Base-by-base conservation (phyloP, 306 rosid genomes). In the Corylus heterophylla region DNA sequence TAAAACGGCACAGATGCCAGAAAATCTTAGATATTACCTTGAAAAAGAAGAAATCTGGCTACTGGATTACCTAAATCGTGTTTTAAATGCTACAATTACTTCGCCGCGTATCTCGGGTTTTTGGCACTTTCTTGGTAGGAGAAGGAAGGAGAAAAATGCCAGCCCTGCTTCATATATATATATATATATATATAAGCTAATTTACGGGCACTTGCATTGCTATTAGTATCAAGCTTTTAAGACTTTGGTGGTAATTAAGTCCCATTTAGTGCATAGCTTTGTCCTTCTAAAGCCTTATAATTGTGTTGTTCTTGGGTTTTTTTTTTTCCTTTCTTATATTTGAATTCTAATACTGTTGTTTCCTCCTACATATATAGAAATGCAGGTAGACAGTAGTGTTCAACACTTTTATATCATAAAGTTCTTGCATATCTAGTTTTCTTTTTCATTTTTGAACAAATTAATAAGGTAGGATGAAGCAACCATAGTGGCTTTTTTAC, bases 151-250 rank as follows among this genome's bases (percentile, higher is more conserved):
- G 35, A 54, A 13, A 67, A 55, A 18, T 27, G 39, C 47, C 47
- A 76, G 52, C 31, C 74, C 69, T 69, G 77, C 25, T 35, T n/a
- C 77, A 71, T 31, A 2, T 31, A 31, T 31, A 31, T 31, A 31
- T 31, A 31, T 31, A 31, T 31, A 31, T 31, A 31, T 76, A 81
- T 81, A 18, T 76, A 81, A 81, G 73, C 77, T 49, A 27, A 70
- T 50, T 4, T 69, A 20, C 20, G 22, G 73, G 25, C 14, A 75
- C 5, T 13, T 22, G 51, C 47, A 70, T 58, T 81, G 11, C 70
- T 45, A 13, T 69, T 58, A 49, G 35, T 50, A 62, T 61, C 12
- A 12, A 42, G 54, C 31, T 73, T 67, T 70, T n/a, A 81, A 71
- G 47, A 37, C 29, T 2, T 31, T 31, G 35, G 2, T 48, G 71